phyloP scores from a whole-genome alignment of 169 alveolate genomes.

The Babesia caballi region DNA sequence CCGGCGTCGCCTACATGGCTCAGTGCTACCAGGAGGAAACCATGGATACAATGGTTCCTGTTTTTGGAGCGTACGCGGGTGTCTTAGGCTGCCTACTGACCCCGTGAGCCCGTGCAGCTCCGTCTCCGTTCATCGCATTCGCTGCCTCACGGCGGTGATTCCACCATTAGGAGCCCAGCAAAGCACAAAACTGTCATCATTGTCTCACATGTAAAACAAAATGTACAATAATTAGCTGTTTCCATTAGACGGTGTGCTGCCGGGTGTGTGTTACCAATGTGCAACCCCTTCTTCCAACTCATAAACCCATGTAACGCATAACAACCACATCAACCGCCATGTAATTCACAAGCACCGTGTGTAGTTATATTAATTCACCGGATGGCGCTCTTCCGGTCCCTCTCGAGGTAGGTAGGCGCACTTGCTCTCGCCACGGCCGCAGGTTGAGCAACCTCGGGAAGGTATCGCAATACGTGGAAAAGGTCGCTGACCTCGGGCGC shows the following conservation, averaged over 20 bases:
- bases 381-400: constrained; percentile 8
- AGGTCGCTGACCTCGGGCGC: constrained; percentile 56
- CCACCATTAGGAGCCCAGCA: no score
- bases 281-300: no score
- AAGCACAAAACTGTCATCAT: no score
- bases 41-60: constrained; percentile 27
- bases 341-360: not conserved
- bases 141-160: no score
- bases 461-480: constrained; percentile 59
- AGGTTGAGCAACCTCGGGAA: constrained; percentile 53
- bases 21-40: constrained; percentile 23
- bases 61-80: constrained; percentile 31
- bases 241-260: no score
- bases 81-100: constrained; percentile 40
- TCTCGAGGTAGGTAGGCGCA: not conserved
- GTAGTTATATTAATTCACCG: not conserved
- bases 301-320: no score
- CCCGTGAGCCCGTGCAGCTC: no score
- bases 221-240: no score
- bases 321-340: no score
- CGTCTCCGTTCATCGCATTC: no score
- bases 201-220: no score
- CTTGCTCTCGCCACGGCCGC: not conserved
- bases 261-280: no score
- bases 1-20: constrained; percentile 19